A percentile compares a stretch with the other conserved stretches of the same genome.
Conservation (phyloP, 331 rosid genomes). For the Malus hybrid region DNA sequence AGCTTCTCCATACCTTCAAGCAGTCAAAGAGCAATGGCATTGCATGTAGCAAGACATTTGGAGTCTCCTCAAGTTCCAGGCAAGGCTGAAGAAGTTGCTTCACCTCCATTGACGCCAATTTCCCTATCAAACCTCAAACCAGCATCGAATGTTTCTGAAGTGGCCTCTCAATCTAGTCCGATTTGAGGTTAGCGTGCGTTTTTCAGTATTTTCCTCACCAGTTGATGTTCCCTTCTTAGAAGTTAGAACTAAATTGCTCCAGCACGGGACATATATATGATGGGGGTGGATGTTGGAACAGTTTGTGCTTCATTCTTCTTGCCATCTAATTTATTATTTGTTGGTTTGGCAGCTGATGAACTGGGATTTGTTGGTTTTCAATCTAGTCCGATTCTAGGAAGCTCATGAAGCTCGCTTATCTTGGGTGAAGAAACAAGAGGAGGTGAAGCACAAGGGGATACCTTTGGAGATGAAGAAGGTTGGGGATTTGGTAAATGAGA, state of each 20-base stretch:
- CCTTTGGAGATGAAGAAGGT: slow-evolving; percentile 56
- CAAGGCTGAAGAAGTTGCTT: slow-evolving; percentile 48
- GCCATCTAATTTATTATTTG: slow-evolving; percentile 1
- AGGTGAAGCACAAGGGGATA: slow-evolving; percentile 72
- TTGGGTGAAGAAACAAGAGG: slow-evolving; percentile 71
- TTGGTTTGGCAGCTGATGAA: slow-evolving; percentile 32
- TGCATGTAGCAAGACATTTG: slow-evolving; percentile 57
- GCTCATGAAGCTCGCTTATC: slow-evolving; percentile 92
- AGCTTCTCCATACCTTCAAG: slow-evolving; percentile 86
- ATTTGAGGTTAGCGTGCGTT: no score
- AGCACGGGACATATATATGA: background rate
- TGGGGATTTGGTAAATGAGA: slow-evolving; percentile 52
- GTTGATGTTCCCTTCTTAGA: no score
- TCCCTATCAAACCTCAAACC: no score
- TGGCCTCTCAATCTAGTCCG: no score
- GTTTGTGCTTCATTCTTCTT: no score
- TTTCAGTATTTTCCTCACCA: no score
- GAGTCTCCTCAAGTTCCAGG: slow-evolving; percentile 47
- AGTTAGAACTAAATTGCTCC: background rate
- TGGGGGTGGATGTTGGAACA: background rate
- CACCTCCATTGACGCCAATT: slow-evolving; percentile 51
- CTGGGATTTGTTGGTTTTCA: background rate
- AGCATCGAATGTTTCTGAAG: no score
- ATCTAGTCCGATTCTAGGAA: slow-evolving; percentile 41
- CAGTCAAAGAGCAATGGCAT: slow-evolving; percentile 54